Conservation (phyloP, 768 basidiomycete species). For the Termitomyces sp. region DNA sequence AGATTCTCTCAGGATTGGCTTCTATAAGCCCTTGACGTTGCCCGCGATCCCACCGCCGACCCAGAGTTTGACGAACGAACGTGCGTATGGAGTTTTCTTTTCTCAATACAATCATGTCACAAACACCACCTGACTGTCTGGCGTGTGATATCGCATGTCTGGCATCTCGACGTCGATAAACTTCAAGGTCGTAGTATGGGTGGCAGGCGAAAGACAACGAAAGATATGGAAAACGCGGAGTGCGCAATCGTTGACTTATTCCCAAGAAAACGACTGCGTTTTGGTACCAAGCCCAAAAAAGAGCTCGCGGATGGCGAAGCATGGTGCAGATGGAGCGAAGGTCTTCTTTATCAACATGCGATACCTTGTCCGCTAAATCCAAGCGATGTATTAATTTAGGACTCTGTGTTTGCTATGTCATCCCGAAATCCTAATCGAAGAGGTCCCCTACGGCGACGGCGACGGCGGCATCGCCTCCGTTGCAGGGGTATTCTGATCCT, state of each 20-base stretch:
- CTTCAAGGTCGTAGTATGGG: background rate
- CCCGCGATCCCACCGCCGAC: background rate
- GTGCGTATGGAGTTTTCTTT: background rate
- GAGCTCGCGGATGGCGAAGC: background rate
- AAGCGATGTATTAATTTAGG: background rate
- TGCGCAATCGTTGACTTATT: background rate
- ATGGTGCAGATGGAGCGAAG: background rate
- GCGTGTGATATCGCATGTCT: too few species aligned
- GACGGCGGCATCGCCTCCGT: background rate
- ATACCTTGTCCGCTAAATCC: background rate
- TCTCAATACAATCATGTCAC: background rate
- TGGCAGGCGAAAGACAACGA: background rate
- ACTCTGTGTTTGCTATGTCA: background rate
- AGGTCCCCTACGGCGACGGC: conserved; percentile 3
- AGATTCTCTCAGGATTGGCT: background rate
- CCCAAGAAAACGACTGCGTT: background rate
- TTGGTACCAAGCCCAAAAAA: background rate
- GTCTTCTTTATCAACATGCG: background rate
- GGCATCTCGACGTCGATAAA: background rate
- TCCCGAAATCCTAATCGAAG: background rate
- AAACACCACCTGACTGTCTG: background rate
- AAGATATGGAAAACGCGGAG: background rate
- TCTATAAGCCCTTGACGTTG: background rate
- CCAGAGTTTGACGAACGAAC: background rate
- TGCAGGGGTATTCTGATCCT: conserved; percentile 19